phyloP scores from a whole-genome alignment of 2,329 filamentous ascomycete species.

The Elsinoe ampelina region DNA sequence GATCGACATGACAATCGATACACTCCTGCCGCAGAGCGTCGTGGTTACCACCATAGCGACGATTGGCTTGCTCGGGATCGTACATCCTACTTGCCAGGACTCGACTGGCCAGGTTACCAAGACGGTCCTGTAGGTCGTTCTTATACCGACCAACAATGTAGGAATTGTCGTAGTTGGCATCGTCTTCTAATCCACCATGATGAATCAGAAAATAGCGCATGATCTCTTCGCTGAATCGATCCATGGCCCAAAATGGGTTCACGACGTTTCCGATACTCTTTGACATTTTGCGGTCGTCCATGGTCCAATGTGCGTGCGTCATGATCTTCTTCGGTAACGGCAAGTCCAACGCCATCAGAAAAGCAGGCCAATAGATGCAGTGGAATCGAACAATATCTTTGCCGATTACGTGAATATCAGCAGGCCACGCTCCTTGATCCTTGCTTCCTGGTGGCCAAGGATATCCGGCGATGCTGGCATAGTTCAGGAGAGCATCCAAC shows the following conservation, averaged over 20 bases:
- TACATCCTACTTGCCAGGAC: conserved; percentile 51
- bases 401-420: conserved; percentile 83
- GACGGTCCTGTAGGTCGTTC: conserved; percentile 63
- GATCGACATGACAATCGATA: conserved; percentile 1
- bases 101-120: conserved; percentile 73
- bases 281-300: conserved; percentile 88
- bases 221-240: conserved; percentile 77
- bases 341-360: conserved; percentile 79
- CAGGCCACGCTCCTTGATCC: conserved; percentile 66
- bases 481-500: conserved; percentile 93
- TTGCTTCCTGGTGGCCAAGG: conserved; percentile 63
- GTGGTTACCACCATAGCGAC: not conserved
- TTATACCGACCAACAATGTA: conserved; percentile 68
- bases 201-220: conserved; percentile 84
- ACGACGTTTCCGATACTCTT: conserved; percentile 94
- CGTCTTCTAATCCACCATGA: conserved; percentile 65
- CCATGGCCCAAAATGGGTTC: conserved; percentile 82
- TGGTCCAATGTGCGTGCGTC: conserved; percentile 91
- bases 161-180: conserved; percentile 77
- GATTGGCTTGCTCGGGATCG: not conserved
- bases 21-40: not conserved
- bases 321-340: conserved; percentile 70
- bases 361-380: conserved; percentile 95
- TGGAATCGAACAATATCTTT: conserved; percentile 97
- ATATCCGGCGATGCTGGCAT: conserved; percentile 80